Evolutionary conservation across 2,329 filamentous ascomycete species (phyloP).

Genomic region (Xylariales sp.): DNA sequence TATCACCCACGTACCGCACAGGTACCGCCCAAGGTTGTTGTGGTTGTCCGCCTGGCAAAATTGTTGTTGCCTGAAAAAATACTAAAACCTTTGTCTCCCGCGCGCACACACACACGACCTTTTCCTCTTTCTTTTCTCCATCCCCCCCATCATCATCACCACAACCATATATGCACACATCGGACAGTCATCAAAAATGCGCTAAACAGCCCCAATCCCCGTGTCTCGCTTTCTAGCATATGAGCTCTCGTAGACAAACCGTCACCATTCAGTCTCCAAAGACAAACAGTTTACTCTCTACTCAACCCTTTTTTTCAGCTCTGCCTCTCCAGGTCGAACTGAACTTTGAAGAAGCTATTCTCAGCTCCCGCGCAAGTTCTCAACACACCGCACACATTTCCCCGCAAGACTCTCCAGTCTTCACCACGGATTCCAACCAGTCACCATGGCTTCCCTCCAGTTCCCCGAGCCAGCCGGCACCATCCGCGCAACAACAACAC

Average conservation of each 20-base stretch:
- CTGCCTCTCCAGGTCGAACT: constrained; percentile 70
- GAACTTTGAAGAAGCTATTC: constrained; percentile 73
- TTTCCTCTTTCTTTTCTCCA: constrained; percentile 48
- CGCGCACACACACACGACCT: constrained; percentile 39
- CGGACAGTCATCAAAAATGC: constrained; percentile 65
- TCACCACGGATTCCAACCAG: constrained; percentile 82
- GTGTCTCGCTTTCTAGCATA: constrained; percentile 52
- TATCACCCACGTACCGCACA: no score
- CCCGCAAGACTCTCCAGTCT: constrained; percentile 76
- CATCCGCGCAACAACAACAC: constrained; percentile 67
- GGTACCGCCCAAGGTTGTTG: not conserved
- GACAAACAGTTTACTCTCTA: constrained; percentile 56
- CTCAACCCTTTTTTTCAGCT: constrained; percentile 63
- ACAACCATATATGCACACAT: constrained; percentile 47
- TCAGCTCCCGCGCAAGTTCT: constrained; percentile 69
- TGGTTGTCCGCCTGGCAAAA: constrained; percentile 16
- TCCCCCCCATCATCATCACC: constrained; percentile 51
- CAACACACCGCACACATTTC: constrained; percentile 68
- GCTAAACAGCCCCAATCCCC: constrained; percentile 59
- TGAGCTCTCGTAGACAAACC: constrained; percentile 52
- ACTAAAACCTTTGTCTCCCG: constrained; percentile 47
- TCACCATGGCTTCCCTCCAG: constrained; percentile 84
- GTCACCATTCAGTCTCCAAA: constrained; percentile 67
- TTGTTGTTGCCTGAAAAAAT: constrained; percentile 49
- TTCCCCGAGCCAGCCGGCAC: constrained; percentile 71